Percentiles rank a stretch among this genome's conserved stretches.
Conservation (phyloP, 257 asterid species). For the Linderniella brevidens region DNA sequence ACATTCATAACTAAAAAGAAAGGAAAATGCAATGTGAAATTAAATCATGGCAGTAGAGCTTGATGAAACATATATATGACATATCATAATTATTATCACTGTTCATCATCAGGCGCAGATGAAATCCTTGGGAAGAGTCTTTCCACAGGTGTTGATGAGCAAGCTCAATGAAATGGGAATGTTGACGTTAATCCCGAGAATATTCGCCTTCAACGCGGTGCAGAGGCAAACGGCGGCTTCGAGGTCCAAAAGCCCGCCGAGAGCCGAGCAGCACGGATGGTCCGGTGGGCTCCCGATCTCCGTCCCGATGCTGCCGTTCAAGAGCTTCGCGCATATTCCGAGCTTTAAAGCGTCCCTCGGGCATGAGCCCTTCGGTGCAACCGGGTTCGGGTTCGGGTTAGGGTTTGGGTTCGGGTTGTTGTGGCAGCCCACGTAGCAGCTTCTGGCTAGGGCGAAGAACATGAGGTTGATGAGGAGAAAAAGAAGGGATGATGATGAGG, state of each 20-base stretch:
- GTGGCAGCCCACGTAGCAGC: neutral
- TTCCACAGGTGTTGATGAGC: conserved; percentile 14
- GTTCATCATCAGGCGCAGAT: conserved; percentile 2
- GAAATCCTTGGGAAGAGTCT: conserved; percentile 14
- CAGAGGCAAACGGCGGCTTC: conserved; percentile 24
- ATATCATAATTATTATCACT: too few relatives aligned
- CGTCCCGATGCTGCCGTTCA: conserved; percentile 1
- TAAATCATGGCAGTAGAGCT: too few relatives aligned
- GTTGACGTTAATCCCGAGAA: conserved; percentile 18
- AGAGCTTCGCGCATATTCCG: conserved; percentile 10
- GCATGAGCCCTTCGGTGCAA: conserved; percentile 6
- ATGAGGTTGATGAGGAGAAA: neutral
- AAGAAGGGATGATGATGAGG: neutral
- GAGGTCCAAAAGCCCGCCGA: conserved; percentile 11
- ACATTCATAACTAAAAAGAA: too few relatives aligned
- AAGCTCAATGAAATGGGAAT: conserved; percentile 18
- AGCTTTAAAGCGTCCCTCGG: conserved; percentile 13
- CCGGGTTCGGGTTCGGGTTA: neutral
- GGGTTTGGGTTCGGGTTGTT: conserved; percentile 1
- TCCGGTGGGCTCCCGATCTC: conserved; percentile 6
- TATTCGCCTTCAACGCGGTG: conserved; percentile 19
- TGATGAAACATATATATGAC: too few relatives aligned
- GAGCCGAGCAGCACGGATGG: conserved; percentile 7
- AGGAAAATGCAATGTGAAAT: too few relatives aligned
- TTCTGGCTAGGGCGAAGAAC: conserved; percentile 1